These are phyloP conservation scores for Nigrograna mackinnonii DNA, from an alignment of 2,329 filamentous ascomycete genomes.

Conservation along the genomic window DNA sequence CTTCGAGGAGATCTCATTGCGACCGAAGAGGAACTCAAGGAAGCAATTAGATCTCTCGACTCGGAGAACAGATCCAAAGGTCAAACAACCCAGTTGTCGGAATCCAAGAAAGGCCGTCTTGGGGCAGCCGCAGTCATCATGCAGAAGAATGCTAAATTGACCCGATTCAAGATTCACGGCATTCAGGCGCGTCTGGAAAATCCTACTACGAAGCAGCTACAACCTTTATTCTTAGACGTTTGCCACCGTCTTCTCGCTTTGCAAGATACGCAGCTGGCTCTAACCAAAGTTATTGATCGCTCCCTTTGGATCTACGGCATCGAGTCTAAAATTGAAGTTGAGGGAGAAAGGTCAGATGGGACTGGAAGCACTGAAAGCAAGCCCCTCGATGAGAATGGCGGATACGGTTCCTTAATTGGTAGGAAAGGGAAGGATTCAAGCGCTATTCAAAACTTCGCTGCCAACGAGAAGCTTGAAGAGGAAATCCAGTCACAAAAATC, in stretches of 20 bases:
- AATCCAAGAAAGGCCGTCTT: conserved; percentile 24
- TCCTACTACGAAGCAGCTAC: conserved; percentile 17
- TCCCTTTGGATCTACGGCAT: conserved; percentile 22
- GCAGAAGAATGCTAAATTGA: conserved; percentile 29
- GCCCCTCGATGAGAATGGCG: too few species aligned
- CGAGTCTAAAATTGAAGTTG: too few species aligned
- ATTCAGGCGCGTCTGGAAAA: conserved; percentile 31
- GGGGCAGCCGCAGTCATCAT: conserved; percentile 22
- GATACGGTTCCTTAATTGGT: too few species aligned
- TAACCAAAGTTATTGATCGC: conserved; percentile 25
- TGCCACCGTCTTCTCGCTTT: conserved; percentile 27
- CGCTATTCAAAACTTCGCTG: conserved; percentile 9
- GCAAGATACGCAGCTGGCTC: conserved; percentile 32
- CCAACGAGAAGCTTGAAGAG: conserved; percentile 23
- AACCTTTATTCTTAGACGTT: conserved; percentile 21
- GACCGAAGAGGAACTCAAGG: too few species aligned
- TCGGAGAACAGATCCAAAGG: too few species aligned
- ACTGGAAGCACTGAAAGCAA: too few species aligned
- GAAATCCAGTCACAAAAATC: conserved; percentile 30
- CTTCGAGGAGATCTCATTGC: too few species aligned
- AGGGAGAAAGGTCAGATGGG: too few species aligned
- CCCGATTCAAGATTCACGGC: conserved; percentile 30
- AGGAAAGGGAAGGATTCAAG: too few species aligned
- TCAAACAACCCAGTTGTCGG: too few species aligned
- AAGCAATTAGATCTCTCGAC: too few species aligned